Base-by-base conservation (phyloP, 768 basidiomycete genomes). In the Leccinum obscurum region DNA sequence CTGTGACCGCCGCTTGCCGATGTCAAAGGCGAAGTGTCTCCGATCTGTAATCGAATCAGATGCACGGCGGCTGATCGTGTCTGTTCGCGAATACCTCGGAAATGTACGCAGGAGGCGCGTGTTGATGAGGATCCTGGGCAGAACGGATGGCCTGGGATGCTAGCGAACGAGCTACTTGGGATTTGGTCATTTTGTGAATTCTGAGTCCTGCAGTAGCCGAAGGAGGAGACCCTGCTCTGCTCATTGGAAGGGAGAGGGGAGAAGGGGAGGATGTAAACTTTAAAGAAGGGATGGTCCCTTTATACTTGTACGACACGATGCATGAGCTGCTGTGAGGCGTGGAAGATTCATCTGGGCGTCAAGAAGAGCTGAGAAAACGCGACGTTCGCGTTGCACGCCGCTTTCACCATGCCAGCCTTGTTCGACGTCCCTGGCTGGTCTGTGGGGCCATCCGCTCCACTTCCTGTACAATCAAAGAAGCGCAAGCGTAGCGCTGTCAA, bases 371-470 rank as follows among this genome's bases (percentile, higher is more conserved):
- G 54, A 60, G 15, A 34, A 66, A 67, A 62, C 56, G 66, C 63
- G 70, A 61, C 32, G 37, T 58, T 64, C 69, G 59, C 69, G 17
- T 64, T 71, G 37, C 37, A n/a, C 30, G 30, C 28, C 17, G 39
- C 39, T 9, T 41, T 39, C 55, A 35, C 34, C 37, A 35, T 72
- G 70, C 56, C 67, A 32, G 69, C 80, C 59, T 76, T 84, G 63
- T 90, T 90, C 72, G 77, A 87, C 48, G 84, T 90, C 20, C 84
- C 88, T 4, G 89, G 89, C 17, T 90, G 89, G 89, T 79, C 83
- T 32, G 74, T 89, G 30, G 30, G 30, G 14, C 72, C 79, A 39
- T 70, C 77, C 22, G 72, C 62, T 0, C 81, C 82, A 6, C 70
- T 83, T 50, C 59, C 75, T 32, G 73, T 77, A 48, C 66, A 73